Conservation (phyloP, 2,329 filamentous ascomycete species). For the Bipolaris bicolor region DNA sequence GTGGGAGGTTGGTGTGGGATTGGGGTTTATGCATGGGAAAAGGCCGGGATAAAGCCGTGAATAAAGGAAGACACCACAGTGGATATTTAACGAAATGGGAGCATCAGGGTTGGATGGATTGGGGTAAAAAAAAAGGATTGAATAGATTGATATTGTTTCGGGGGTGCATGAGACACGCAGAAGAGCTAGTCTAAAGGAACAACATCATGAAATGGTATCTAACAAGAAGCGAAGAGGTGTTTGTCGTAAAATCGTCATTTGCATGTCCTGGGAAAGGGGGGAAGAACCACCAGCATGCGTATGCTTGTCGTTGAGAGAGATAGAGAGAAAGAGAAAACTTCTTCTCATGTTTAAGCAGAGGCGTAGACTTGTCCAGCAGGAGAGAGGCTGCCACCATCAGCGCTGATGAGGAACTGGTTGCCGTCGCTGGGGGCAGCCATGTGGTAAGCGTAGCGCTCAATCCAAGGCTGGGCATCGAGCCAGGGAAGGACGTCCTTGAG, state of each 20-base stretch:
- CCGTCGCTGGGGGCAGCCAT: slow-evolving; percentile 32
- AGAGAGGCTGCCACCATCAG: slow-evolving; percentile 29
- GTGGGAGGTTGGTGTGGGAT: too few species aligned
- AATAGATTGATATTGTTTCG: background rate
- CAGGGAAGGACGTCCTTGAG: slow-evolving; percentile 43
- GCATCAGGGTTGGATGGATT: too few species aligned
- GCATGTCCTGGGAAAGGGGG: background rate
- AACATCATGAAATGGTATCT: slow-evolving; percentile 37
- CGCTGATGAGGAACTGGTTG: slow-evolving; percentile 25
- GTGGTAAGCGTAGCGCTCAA: slow-evolving; percentile 45
- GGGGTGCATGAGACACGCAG: background rate
- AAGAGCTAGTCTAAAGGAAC: slow-evolving; percentile 3
- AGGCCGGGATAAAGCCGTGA: too few species aligned
- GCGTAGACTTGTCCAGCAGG: slow-evolving; percentile 27
- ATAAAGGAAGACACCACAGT: too few species aligned
- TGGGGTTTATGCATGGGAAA: too few species aligned
- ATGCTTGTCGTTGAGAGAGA: background rate
- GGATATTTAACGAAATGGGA: too few species aligned
- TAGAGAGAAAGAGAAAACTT: background rate
- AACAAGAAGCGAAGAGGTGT: slow-evolving; percentile 47
- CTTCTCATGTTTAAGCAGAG: slow-evolving; percentile 4
- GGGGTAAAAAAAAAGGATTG: background rate
- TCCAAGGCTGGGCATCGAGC: slow-evolving; percentile 41
- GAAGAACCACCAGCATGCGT: background rate
- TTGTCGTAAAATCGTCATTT: slow-evolving; percentile 22